Conservation (phyloP, 75 land plant species). For the Pinus taeda region DNA sequence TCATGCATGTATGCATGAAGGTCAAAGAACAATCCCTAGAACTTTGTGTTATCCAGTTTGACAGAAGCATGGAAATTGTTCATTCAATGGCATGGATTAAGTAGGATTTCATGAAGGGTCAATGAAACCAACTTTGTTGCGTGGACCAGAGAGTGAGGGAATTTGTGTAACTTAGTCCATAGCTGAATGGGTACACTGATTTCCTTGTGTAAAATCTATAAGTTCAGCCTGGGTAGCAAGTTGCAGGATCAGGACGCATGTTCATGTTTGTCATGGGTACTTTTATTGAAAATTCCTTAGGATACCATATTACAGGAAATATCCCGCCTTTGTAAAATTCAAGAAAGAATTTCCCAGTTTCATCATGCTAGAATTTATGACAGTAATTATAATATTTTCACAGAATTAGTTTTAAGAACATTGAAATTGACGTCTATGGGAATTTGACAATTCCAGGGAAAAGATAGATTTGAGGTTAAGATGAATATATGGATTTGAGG, state of each 20-base stretch:
- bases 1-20: conserved; percentile 46
- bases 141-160: conserved; percentile 54
- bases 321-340: conserved; percentile 63
- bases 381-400: no score
- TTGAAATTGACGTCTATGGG: background rate
- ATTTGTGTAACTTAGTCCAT: conserved; percentile 82
- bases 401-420: no score
- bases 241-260: conserved; percentile 76
- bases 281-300: conserved; percentile 46
- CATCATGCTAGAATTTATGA: no score
- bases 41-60: conserved; percentile 8
- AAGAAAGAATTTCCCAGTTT: background rate
- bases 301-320: conserved; percentile 81
- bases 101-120: background rate
- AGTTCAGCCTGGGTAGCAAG: conserved; percentile 87
- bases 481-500: background rate
- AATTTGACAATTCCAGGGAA: background rate
- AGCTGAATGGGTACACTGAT: conserved; percentile 64
- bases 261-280: conserved; percentile 90
- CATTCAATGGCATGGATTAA: background rate
- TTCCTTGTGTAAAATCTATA: conserved; percentile 89
- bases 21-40: conserved; percentile 35
- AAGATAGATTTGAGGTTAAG: background rate
- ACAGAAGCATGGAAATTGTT: background rate
- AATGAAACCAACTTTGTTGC: conserved; percentile 10